Evolutionary conservation across 805 yeast species (phyloP), one percentile per base, ranked within the genome.

Genomic region (Scheffersomyces spartinae): DNA sequence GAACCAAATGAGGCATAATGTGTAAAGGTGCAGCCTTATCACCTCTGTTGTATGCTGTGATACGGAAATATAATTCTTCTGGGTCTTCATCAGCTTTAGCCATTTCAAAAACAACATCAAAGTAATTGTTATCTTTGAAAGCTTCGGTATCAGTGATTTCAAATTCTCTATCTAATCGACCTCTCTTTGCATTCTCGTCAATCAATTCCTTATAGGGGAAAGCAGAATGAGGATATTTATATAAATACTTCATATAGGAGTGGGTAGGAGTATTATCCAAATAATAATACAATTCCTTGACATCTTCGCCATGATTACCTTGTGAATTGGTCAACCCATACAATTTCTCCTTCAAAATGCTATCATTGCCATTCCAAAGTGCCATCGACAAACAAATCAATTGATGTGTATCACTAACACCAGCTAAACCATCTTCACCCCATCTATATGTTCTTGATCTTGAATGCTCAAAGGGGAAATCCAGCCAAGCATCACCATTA

Each of bases 251-350:
- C 80, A 83, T 79, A 55, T 84, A 85, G 18, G 94, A 76, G 55
- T 85, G 95, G 5, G 95, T 69, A 6, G 96, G 96, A 8, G 93
- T 81, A 53, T 83, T 85, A 55, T 85, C 96, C 33, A 85, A 63
- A 44, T 85, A 84, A 47, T 73, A 85, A 47, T 81, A 81, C 37
- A 75, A 50, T 44, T 81, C 93, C 55, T 85, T 85, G 32, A 83
- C 95, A 49, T 85, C 96, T 47, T 85, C 96, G 29, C 96, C 96
- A 49, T 85, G 96, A 49, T 86, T 86, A 8, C 95, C 96, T 47
- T 85, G 86, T 9, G 82, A 84, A 26, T 93, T 93, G 15, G 95
- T 84, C 20, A 84, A 67, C 2, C 96, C 96, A 49, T 76, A 85
- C 34, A 80, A 61, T 36, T 83, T 75, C 47, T 85, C 96, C 52